These are phyloP conservation scores for Mrakia gelida DNA, from an alignment of 768 basidiomycete genomes.

Conservation along the genomic window DNA sequence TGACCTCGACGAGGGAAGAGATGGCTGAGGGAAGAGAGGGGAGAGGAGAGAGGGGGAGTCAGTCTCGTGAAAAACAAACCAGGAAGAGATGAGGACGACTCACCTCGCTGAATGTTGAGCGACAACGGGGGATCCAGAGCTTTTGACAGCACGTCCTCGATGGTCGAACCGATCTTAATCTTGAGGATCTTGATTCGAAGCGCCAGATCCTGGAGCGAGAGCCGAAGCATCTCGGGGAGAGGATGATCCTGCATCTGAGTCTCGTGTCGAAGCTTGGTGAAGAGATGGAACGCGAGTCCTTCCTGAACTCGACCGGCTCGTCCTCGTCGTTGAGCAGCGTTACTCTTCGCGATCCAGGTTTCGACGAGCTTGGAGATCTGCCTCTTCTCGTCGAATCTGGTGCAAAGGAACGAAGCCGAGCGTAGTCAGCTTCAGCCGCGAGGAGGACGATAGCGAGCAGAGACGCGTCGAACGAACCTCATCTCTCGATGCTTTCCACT, in stretches of 20 bases:
- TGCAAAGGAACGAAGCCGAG: background rate
- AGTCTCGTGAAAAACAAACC: too few relatives aligned
- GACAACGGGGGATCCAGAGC: constrained; percentile 85
- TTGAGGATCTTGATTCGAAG: constrained; percentile 77
- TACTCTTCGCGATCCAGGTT: constrained; percentile 84
- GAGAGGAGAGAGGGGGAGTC: background rate
- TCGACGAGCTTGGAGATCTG: constrained; percentile 89
- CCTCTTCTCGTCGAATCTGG: constrained; percentile 91
- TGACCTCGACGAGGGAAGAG: constrained; percentile 79
- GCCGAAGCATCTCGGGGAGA: constrained; percentile 88
- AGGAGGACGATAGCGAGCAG: too few relatives aligned
- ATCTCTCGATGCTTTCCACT: constrained; percentile 91
- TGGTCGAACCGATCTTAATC: constrained; percentile 72
- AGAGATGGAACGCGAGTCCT: constrained; percentile 92
- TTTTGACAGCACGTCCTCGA: constrained; percentile 80
- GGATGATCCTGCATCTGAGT: constrained; percentile 75
- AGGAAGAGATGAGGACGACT: background rate
- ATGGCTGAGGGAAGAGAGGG: constrained; percentile 55
- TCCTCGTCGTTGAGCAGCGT: constrained; percentile 63
- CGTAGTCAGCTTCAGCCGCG: background rate
- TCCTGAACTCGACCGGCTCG: constrained; percentile 83
- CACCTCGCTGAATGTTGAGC: constrained; percentile 70
- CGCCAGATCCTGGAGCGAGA: constrained; percentile 86
- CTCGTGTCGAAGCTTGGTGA: constrained; percentile 82
- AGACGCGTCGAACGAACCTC: constrained; percentile 51